These are phyloP conservation scores for Solanum medicagineum DNA, from an alignment of 257 asterid species.

Conservation along the genomic window DNA sequence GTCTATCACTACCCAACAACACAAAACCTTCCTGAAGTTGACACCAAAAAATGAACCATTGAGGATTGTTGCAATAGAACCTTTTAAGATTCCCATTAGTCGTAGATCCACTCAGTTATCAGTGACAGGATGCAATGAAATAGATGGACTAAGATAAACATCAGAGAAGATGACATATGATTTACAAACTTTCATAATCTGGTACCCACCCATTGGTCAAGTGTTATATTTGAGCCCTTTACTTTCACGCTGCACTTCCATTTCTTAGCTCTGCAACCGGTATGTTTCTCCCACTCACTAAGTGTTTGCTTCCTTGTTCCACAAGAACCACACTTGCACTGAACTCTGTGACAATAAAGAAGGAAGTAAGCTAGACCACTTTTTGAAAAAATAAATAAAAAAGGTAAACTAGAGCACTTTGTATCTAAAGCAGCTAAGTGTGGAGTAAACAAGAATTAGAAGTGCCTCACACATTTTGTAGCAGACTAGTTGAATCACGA, in stretches of 20 bases:
- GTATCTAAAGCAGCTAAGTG: neutral
- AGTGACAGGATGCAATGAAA: neutral
- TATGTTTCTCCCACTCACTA: conserved; percentile 91
- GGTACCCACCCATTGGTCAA: conserved; percentile 80
- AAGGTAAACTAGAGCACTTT: neutral
- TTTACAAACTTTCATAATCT: neutral
- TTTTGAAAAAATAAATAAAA: neutral
- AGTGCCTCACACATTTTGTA: neutral
- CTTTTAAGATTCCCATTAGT: neutral
- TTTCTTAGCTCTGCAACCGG: conserved; percentile 94
- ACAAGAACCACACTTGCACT: conserved; percentile 78
- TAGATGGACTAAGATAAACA: neutral
- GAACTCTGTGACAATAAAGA: conserved; percentile 55
- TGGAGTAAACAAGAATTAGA: neutral
- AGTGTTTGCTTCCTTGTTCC: conserved; percentile 62
- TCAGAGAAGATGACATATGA: neutral
- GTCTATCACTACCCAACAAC: neutral
- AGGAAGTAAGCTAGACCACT: neutral
- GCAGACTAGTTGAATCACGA: neutral
- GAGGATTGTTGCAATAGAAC: neutral
- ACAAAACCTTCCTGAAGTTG: neutral
- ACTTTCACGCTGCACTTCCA: conserved; percentile 95
- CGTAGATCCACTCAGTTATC: neutral
- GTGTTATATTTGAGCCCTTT: conserved; percentile 48
- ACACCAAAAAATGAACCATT: neutral